Conservation (phyloP, 2,329 filamentous ascomycete species). For the Hymenotorrendiella dingleyae region DNA sequence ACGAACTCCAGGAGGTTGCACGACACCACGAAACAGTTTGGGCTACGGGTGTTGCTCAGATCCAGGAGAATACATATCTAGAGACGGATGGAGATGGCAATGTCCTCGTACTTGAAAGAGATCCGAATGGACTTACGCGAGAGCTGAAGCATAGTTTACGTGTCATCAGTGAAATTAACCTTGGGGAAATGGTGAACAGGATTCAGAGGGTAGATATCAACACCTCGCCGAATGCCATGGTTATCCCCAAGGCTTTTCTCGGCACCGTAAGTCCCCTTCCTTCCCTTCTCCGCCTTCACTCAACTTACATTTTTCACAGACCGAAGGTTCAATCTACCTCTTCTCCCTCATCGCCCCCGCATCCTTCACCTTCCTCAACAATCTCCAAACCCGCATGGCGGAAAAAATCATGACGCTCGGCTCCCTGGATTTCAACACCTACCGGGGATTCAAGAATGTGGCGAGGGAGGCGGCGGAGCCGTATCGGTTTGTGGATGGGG, state of each 20-base stretch:
- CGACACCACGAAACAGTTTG: slow-evolving; percentile 78
- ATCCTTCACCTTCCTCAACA: slow-evolving; percentile 75
- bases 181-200: slow-evolving; percentile 91
- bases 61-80: slow-evolving; percentile 71
- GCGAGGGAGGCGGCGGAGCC: slow-evolving; percentile 69
- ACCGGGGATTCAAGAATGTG: slow-evolving; percentile 74
- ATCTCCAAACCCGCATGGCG: slow-evolving; percentile 68
- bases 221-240: slow-evolving; percentile 56
- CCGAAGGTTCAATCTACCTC: slow-evolving; percentile 87
- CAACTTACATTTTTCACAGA: slow-evolving; percentile 42
- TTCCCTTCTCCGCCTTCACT: not conserved
- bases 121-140: slow-evolving; percentile 63
- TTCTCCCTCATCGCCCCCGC: slow-evolving; percentile 70
- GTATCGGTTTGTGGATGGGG: slow-evolving; percentile 85
- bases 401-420: slow-evolving; percentile 63
- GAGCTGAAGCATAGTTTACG: slow-evolving; percentile 68
- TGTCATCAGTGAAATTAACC: slow-evolving; percentile 71
- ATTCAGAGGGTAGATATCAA: slow-evolving; percentile 71
- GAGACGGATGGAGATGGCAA: slow-evolving; percentile 86
- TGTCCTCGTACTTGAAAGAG: slow-evolving; percentile 70
- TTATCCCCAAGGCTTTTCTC: slow-evolving; percentile 79
- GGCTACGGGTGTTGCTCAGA: slow-evolving; percentile 69
- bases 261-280: slow-evolving; percentile 62
- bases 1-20: slow-evolving; percentile 65
- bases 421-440: slow-evolving; percentile 68